A percentile compares a stretch with the other conserved stretches of the same genome.
Conservation (phyloP, 768 basidiomycete species). For the Mycena rebaudengoi region DNA sequence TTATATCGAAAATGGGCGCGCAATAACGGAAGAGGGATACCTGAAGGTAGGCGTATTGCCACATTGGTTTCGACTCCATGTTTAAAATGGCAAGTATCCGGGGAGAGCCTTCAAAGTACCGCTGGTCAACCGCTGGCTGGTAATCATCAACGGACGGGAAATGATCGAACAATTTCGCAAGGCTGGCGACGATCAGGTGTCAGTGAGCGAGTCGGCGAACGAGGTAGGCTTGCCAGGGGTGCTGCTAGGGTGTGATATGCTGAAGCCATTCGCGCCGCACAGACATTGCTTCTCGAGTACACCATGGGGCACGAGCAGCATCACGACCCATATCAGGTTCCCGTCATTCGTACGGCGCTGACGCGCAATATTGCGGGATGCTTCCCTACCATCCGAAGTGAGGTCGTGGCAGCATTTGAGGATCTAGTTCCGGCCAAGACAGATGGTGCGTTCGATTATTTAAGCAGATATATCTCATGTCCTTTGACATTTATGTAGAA, state of each 20-base stretch:
- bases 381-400: constrained; percentile 53
- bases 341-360: constrained; percentile 40
- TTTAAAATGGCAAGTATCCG: constrained; percentile 14
- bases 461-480: background rate
- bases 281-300: constrained; percentile 49
- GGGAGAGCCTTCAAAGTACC: constrained; percentile 23
- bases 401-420: constrained; percentile 50
- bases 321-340: constrained; percentile 40
- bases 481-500: too few species aligned
- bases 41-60: constrained; percentile 13
- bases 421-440: constrained; percentile 43
- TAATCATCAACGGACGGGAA: constrained; percentile 42
- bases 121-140: constrained; percentile 42
- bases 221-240: too few species aligned
- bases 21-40: constrained; percentile 16
- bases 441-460: constrained; percentile 32
- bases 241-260: background rate
- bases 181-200: constrained; percentile 47
- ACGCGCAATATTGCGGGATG: constrained; percentile 48
- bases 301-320: constrained; percentile 44
- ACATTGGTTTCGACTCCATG: too few species aligned
- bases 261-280: too few species aligned
- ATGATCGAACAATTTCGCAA: constrained; percentile 51
- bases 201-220: constrained; percentile 29
- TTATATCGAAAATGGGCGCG: constrained; percentile 12